Evolutionary conservation across 2,329 filamentous ascomycete genomes (phyloP), one percentile per base, ranked within the genome.

Genomic region (Ceratocystis alfenasii): DNA sequence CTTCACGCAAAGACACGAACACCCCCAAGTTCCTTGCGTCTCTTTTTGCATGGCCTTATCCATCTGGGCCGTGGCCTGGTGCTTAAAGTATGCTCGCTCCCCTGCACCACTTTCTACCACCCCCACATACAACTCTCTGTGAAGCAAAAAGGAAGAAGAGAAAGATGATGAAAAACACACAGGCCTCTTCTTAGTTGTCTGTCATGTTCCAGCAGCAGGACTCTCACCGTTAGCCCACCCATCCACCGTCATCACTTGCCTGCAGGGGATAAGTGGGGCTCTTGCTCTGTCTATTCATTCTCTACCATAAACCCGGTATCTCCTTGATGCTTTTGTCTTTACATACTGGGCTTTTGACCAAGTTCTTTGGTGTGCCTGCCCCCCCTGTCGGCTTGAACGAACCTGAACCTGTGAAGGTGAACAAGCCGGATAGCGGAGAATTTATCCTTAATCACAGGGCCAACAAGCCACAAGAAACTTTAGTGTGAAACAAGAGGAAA

Each of bases 211-310:
- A 22, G 17, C n/a, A 50, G 22, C 17, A n/a, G 17, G 22, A 50
- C 53, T 33, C 53, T 59, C 53, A 59, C 53, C 53, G 53, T 59
- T 59, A 59, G n/a, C 28, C 28, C 12, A 33, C 53, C 53, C 17
- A 12, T n/a, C 20, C 50, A 28, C 17, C 45, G 45, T 20, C 46
- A 22, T 50, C n/a, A 25, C 46, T 20, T n/a, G 46, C 20, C 45
- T n/a, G 45, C 10, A 30, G 22, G 22, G 22, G 50, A 15, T 10
- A 55, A 25, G 8, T 55, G 25, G 53, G 25, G 10, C 30, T 4
- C 20, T 55, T 22, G 20, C 20, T 53, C n/a, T 53, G 20, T 22
- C 44, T 46, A 2, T 33, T 7, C 17, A n/a, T 7, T 6, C 45
- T 48, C 45, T n/a, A 48, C 5, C 46, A 22, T 22, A 10, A 30